These are phyloP conservation scores for Paramecium sonneborni DNA, from an alignment of 73 alveolate genomes.

Conservation along the genomic window DNA sequence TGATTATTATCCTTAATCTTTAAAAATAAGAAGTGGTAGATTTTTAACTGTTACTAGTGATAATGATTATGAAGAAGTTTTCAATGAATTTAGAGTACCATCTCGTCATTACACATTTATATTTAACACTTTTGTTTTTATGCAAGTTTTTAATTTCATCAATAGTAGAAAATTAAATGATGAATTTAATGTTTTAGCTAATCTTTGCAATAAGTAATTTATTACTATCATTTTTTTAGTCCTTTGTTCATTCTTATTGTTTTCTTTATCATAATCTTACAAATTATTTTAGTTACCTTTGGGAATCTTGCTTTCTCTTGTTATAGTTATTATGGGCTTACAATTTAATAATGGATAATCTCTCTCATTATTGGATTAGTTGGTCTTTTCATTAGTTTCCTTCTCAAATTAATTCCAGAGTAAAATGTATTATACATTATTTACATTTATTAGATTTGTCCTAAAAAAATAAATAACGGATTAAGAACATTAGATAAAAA, in stretches of 20 bases:
- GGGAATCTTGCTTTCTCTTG: conserved; percentile 7
- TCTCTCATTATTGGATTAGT: not conserved
- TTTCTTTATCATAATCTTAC: not conserved
- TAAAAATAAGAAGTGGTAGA: conserved; percentile 62
- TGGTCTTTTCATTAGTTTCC: not conserved
- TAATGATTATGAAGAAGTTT: conserved; percentile 70
- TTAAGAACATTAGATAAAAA: not conserved
- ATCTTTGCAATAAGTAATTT: not conserved
- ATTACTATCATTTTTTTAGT: not conserved
- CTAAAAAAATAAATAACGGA: not conserved
- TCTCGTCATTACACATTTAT: not conserved
- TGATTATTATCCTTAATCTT: not conserved
- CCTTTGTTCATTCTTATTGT: not conserved
- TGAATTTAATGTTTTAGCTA: not conserved
- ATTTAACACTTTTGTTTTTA: not conserved
- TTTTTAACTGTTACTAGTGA: conserved; percentile 67
- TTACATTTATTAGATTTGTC: not conserved
- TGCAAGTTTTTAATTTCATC: not conserved
- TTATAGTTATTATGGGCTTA: conserved; percentile 11
- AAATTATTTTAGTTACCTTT: not conserved
- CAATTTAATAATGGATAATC: conserved; percentile 15
- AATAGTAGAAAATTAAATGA: not conserved
- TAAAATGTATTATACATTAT: not conserved
- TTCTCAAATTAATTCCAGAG: not conserved
- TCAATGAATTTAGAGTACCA: conserved; percentile 1